Evolutionary conservation across 495 filamentous ascomycete genomes (phyloP).

Genomic region (Podospora didyma): DNA sequence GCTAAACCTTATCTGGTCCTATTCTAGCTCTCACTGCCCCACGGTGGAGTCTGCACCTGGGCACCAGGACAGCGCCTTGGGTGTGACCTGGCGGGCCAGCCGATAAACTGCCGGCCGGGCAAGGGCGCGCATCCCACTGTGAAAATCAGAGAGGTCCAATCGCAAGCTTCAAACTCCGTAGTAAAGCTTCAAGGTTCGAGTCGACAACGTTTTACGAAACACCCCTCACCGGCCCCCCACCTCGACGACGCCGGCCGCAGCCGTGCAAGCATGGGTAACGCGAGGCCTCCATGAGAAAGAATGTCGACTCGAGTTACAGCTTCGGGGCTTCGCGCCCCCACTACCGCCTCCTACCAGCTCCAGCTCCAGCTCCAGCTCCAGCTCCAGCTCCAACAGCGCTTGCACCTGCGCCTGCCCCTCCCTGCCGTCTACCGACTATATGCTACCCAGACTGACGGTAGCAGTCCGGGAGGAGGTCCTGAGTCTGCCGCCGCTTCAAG

Average conservation of each 20-base stretch:
- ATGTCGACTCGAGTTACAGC: slow-evolving; percentile 19
- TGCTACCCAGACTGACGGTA: slow-evolving; percentile 32
- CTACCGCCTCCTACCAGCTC: not conserved
- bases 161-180: not conserved
- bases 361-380: not conserved
- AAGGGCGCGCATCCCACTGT: too few species aligned
- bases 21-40: slow-evolving; percentile 11
- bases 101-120: slow-evolving; percentile 25
- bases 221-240: not conserved
- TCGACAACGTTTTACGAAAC: too few species aligned
- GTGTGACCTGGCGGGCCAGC: slow-evolving; percentile 3
- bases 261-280: slow-evolving; percentile 21
- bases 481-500: slow-evolving; percentile 14
- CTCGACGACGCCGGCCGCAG: slow-evolving; percentile 9
- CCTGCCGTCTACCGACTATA: slow-evolving; percentile 3
- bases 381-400: slow-evolving; percentile 3
- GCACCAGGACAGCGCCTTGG: too few species aligned
- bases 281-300: slow-evolving; percentile 20
- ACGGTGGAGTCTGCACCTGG: not conserved
- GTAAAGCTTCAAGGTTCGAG: not conserved
- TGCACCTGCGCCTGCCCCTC: not conserved
- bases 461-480: slow-evolving; percentile 7
- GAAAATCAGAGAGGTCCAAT: too few species aligned
- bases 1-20: slow-evolving; percentile 16
- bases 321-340: slow-evolving; percentile 9